Conservation (phyloP, 441 rosid species). For the Mallotus japonicus region DNA sequence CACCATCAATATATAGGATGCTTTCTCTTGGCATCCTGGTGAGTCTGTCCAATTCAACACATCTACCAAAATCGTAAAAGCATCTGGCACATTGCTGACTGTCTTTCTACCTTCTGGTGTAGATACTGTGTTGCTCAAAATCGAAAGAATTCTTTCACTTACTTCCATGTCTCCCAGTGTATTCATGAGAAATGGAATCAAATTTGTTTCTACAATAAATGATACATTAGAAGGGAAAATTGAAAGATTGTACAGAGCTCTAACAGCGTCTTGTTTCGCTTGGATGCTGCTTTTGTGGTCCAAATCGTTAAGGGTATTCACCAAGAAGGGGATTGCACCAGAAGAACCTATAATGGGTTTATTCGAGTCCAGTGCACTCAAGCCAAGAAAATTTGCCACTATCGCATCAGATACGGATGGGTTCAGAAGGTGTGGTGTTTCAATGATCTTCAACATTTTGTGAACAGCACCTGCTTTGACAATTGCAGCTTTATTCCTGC, state of each 20-base stretch:
- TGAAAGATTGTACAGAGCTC: slow-evolving; percentile 88
- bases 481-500: slow-evolving; percentile 96
- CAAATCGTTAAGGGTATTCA: slow-evolving; percentile 46
- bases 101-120: slow-evolving; percentile 83
- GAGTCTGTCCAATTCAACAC: slow-evolving; percentile 91
- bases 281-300: slow-evolving; percentile 46
- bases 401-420: slow-evolving; percentile 74
- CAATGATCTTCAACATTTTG: slow-evolving; percentile 83
- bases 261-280: slow-evolving; percentile 77
- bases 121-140: slow-evolving; percentile 74
- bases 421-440: slow-evolving; percentile 46
- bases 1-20: slow-evolving; percentile 75
- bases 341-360: slow-evolving; percentile 92
- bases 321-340: slow-evolving; percentile 83
- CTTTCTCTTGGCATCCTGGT: slow-evolving; percentile 93
- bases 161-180: slow-evolving; percentile 83
- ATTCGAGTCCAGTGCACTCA: slow-evolving; percentile 86
- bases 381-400: slow-evolving; percentile 86
- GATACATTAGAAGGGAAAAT: slow-evolving; percentile 58
- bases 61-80: slow-evolving; percentile 75
- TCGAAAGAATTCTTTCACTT: slow-evolving; percentile 76
- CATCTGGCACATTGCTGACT: slow-evolving; percentile 52
- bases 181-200: slow-evolving; percentile 57
- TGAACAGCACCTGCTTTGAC: slow-evolving; percentile 95
- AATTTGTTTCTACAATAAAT: slow-evolving; percentile 56